A percentile compares a stretch with the other conserved stretches of the same genome.
Evolutionary conservation across 108 stramenopile species (phyloP).

Genomic region (Chaetoceros tenuissimus): DNA sequence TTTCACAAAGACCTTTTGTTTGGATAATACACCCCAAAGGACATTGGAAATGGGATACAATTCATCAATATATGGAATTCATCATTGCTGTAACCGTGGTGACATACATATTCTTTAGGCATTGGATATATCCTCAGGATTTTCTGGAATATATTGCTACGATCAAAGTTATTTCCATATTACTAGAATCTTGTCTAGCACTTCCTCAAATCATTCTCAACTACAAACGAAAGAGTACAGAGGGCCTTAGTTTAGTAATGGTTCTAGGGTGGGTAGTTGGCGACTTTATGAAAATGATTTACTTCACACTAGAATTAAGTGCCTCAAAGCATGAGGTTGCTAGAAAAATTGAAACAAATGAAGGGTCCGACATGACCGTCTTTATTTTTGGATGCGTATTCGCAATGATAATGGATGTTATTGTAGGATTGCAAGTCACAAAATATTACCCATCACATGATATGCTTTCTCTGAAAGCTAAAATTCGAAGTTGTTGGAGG

Average conservation of each 20-base stretch:
- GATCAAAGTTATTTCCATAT: background rate
- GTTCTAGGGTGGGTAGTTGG: constrained; percentile 1
- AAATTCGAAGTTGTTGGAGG: background rate
- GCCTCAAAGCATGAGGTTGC: background rate
- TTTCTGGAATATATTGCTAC: background rate
- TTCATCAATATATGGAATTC: constrained; percentile 1
- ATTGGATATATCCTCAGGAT: background rate
- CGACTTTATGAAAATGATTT: constrained; percentile 1
- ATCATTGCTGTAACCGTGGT: background rate
- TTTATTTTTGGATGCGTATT: background rate
- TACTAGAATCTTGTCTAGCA: constrained; percentile 4
- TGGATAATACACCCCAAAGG: background rate
- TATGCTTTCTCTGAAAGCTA: background rate
- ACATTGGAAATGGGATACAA: background rate
- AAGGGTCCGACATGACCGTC: background rate
- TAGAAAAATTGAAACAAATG: background rate
- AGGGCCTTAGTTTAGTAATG: background rate
- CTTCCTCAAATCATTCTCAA: background rate
- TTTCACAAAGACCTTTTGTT: constrained; percentile 1
- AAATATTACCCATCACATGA: background rate
- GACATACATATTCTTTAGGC: background rate
- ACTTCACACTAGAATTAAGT: background rate
- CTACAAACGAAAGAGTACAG: background rate
- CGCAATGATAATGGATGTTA: background rate
- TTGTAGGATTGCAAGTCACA: background rate